Conservation (phyloP, 768 basidiomycete genomes). For the Russula abietina region DNA sequence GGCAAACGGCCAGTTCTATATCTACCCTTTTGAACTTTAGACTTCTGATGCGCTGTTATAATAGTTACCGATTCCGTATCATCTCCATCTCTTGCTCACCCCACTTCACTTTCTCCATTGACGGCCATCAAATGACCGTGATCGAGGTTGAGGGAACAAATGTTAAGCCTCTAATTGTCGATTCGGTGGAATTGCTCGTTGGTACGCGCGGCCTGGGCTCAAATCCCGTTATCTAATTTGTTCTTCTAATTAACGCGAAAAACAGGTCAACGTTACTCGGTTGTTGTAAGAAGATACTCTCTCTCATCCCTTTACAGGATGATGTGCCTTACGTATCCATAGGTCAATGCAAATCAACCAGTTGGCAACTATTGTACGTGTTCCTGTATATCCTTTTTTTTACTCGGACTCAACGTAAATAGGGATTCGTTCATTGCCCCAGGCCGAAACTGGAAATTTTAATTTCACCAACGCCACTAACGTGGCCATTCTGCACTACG, state of each 20-base stretch:
- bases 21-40: neutral
- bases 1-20: conserved; percentile 11
- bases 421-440: conserved; percentile 27
- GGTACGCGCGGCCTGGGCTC: conserved; percentile 29
- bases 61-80: conserved; percentile 25
- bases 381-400: conserved; percentile 4
- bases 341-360: conserved; percentile 38
- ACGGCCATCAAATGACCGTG: conserved; percentile 36
- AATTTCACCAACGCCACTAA: conserved; percentile 31
- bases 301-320: neutral
- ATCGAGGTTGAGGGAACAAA: conserved; percentile 40
- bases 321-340: neutral
- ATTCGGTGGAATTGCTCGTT: conserved; percentile 39
- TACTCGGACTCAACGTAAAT: neutral
- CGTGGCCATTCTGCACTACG: conserved; percentile 38
- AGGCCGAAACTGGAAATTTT: conserved; percentile 26
- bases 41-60: neutral
- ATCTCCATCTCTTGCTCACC: conserved; percentile 30
- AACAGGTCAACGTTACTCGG: conserved; percentile 28
- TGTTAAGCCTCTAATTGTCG: conserved; percentile 33
- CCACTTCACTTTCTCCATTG: conserved; percentile 36
- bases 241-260: neutral
- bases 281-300: conserved; percentile 25
- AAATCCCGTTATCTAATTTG: neutral
- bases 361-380: conserved; percentile 42